Evolutionary conservation across 2,329 filamentous ascomycete species (phyloP).

Genomic region (Colletotrichum chrysophilum): DNA sequence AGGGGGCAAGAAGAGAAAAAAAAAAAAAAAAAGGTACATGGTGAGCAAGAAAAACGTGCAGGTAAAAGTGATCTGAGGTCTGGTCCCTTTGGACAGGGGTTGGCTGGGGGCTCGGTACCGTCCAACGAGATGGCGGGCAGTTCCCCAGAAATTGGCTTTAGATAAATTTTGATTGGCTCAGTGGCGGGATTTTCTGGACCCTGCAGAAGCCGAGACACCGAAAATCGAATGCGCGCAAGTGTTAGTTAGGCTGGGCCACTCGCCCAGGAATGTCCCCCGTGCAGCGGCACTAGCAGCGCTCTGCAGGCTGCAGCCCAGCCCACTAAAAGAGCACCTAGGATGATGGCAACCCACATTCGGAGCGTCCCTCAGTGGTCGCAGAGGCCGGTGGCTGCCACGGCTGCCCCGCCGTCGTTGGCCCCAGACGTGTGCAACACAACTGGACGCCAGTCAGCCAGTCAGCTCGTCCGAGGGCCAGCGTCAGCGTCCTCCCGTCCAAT

Average conservation of each 20-base stretch:
- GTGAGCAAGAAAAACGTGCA: neutral
- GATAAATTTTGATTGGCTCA: neutral
- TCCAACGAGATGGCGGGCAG: neutral
- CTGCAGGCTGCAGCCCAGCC: neutral
- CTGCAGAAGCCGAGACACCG: constrained; percentile 6
- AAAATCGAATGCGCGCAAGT: neutral
- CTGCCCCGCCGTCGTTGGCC: neutral
- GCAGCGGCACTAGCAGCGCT: neutral
- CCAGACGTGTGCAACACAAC: neutral
- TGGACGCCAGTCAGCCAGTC: neutral
- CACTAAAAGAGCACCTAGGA: neutral
- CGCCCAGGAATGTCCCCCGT: neutral
- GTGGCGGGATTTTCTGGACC: neutral
- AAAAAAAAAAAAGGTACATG: neutral
- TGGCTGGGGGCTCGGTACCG: neutral
- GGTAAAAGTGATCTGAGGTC: neutral
- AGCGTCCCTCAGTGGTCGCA: neutral
- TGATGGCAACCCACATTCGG: neutral
- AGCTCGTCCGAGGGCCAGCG: neutral
- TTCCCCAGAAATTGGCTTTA: constrained; percentile 1
- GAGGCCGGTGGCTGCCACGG: neutral
- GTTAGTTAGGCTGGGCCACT: neutral
- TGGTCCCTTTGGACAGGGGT: neutral
- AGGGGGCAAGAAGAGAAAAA: neutral
- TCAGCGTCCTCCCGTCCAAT: neutral